Conservation (phyloP, 257 asterid genomes). For the Nicotiana tabacum region DNA sequence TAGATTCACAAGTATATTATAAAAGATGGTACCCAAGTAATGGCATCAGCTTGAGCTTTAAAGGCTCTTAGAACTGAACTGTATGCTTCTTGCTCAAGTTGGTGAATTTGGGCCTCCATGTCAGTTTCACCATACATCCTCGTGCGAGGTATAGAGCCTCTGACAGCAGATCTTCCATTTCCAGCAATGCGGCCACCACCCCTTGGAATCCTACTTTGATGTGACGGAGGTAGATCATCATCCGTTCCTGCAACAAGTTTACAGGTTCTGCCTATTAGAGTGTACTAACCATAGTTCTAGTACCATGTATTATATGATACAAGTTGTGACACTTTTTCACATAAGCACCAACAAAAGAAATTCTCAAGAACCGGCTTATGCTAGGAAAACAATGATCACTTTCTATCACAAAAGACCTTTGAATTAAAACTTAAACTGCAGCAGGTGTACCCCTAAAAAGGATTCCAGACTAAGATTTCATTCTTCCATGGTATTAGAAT, state of each 20-base stretch:
- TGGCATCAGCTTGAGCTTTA: slow-evolving; percentile 88
- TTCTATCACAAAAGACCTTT: neutral
- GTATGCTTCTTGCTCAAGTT: slow-evolving; percentile 94
- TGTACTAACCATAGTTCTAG: neutral
- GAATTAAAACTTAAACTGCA: neutral
- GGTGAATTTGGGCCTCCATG: slow-evolving; percentile 83
- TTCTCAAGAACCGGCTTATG: neutral
- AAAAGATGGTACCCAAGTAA: slow-evolving; percentile 67
- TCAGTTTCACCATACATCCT: slow-evolving; percentile 60
- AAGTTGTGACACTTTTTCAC: too few relatives aligned
- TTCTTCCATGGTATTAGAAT: neutral
- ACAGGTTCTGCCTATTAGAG: neutral
- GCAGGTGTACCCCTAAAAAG: neutral
- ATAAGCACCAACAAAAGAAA: neutral
- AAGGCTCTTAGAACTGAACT: slow-evolving; percentile 76
- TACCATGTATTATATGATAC: neutral
- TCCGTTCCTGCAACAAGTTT: slow-evolving; percentile 59
- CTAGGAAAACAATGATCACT: neutral
- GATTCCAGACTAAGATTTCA: neutral
- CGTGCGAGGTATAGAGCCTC: slow-evolving; percentile 54
- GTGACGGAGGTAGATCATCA: slow-evolving; percentile 87
- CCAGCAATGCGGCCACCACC: slow-evolving; percentile 69
- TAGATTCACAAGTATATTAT: slow-evolving; percentile 15
- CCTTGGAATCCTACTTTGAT: slow-evolving; percentile 70
- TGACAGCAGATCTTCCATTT: slow-evolving; percentile 54